These are phyloP conservation scores for Backusella mclennaniae DNA, from an alignment of 192 early-diverging fungal genomes.

Conservation along the genomic window DNA sequence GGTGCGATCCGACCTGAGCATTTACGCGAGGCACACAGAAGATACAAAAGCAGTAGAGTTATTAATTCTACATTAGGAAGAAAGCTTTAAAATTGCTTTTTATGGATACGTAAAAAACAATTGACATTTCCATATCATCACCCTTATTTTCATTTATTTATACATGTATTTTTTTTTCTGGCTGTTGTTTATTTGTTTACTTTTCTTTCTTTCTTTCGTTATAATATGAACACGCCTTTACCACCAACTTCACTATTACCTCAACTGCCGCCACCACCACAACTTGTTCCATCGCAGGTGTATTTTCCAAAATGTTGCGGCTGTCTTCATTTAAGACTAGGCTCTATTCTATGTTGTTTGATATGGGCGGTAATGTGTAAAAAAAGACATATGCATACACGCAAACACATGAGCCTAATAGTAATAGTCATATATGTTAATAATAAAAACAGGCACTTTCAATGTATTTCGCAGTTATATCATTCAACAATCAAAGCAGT, in stretches of 20 bases:
- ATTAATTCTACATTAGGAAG: slow-evolving; percentile 18
- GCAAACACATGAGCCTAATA: not conserved
- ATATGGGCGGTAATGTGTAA: slow-evolving; percentile 31
- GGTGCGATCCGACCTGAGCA: slow-evolving; percentile 83
- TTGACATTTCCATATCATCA: not conserved
- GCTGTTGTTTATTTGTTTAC: not conserved
- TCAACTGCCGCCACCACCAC: not conserved
- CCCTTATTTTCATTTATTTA: slow-evolving; percentile 5
- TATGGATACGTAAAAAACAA: not conserved
- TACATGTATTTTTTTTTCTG: not conserved
- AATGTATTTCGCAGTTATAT: slow-evolving; percentile 37
- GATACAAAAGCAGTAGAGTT: slow-evolving; percentile 59
- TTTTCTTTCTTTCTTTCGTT: not conserved
- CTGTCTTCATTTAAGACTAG: slow-evolving; percentile 25
- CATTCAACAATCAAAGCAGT: slow-evolving; percentile 28
- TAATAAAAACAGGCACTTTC: slow-evolving; percentile 20
- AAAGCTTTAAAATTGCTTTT: slow-evolving; percentile 7
- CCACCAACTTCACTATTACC: not conserved
- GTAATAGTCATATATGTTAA: not conserved
- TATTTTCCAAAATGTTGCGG: slow-evolving; percentile 27
- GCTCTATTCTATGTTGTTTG: slow-evolving; percentile 18
- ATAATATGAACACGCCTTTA: slow-evolving; percentile 3
- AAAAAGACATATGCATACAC: not conserved
- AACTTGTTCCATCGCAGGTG: not conserved
- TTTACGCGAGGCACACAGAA: slow-evolving; percentile 79